Evolutionary conservation across 345 rosid genomes (phyloP).

Genomic region (Hibiscus syriacus): DNA sequence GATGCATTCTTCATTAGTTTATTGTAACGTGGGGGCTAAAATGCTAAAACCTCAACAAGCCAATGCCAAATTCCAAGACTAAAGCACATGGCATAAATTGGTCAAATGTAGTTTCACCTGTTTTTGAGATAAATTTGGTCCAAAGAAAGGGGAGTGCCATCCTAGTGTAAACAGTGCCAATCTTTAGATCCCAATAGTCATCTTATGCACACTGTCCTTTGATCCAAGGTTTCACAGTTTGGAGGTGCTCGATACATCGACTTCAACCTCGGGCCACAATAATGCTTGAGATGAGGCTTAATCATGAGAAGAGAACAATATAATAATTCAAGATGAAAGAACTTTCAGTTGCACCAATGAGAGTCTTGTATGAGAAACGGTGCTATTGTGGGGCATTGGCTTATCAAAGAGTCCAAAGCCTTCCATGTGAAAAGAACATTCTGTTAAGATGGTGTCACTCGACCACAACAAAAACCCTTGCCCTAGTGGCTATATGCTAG

Average conservation of each 20-base stretch:
- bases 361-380: background rate
- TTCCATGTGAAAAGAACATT: conserved; percentile 28
- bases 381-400: conserved; percentile 14
- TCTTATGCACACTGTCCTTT: background rate
- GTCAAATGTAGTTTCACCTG: background rate
- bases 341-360: background rate
- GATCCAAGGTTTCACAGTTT: conserved; percentile 15
- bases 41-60: background rate
- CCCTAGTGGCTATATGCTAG: background rate
- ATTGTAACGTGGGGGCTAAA: background rate
- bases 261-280: conserved; percentile 4
- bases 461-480: background rate
- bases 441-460: conserved; percentile 15
- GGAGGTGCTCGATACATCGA: background rate
- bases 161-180: background rate
- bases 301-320: background rate
- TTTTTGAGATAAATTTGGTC: no score
- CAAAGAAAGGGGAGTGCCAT: background rate
- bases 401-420: conserved; percentile 13
- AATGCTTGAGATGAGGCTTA: background rate
- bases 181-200: background rate
- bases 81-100: background rate
- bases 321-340: background rate
- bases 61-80: background rate
- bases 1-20: background rate